Conservation (phyloP, 352 stramenopile species). For the Pythium pyrilobum region DNA sequence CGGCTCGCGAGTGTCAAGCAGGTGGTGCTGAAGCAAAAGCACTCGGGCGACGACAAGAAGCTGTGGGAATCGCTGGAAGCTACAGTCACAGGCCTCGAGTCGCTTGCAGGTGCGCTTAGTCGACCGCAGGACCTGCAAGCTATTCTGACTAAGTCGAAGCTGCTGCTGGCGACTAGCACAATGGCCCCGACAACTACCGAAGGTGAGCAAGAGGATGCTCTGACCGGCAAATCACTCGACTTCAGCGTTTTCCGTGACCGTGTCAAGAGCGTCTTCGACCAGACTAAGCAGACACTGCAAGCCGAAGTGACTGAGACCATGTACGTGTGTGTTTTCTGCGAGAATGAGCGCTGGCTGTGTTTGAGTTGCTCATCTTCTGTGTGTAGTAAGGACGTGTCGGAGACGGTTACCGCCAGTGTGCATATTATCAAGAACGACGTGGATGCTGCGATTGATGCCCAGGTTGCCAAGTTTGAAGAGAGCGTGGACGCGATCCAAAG, state of each 20-base stretch:
- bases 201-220: background rate
- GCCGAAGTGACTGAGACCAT: constrained; percentile 48
- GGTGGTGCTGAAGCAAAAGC: constrained; percentile 40
- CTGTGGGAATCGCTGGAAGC: constrained; percentile 51
- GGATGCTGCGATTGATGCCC: constrained; percentile 17
- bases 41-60: background rate
- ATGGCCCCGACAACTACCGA: background rate
- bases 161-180: constrained; percentile 25
- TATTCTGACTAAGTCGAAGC: constrained; percentile 44
- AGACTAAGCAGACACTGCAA: constrained; percentile 38
- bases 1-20: constrained; percentile 55
- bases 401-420: constrained; percentile 45
- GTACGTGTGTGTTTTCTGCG: constrained; percentile 20
- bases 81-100: constrained; percentile 42
- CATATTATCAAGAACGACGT: constrained; percentile 54
- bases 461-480: constrained; percentile 38
- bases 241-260: constrained; percentile 37
- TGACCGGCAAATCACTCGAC: background rate
- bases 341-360: background rate
- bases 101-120: constrained; percentile 35
- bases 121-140: constrained; percentile 57
- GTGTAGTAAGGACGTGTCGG: constrained; percentile 31
- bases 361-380: background rate
- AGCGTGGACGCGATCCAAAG: constrained; percentile 39
- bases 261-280: constrained; percentile 46